phyloP scores from a whole-genome alignment of 2,329 filamentous ascomycete species.

The Colletotrichum liaoningense region DNA sequence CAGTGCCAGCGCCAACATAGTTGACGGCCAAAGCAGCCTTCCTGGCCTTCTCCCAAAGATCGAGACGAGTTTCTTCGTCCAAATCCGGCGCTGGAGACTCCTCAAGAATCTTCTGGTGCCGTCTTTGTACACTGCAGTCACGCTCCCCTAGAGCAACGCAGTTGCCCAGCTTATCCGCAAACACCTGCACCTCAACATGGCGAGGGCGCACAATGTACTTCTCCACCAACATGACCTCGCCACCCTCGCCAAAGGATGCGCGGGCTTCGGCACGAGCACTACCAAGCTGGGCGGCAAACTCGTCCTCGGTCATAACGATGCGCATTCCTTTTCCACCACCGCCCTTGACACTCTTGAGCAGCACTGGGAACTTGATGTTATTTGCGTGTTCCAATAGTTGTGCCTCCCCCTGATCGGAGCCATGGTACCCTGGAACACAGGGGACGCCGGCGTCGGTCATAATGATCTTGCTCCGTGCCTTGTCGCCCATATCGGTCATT shows the following conservation, averaged over 20 bases:
- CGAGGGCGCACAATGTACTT: slow-evolving; percentile 82
- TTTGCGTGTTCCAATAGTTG: slow-evolving; percentile 75
- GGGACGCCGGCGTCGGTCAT: slow-evolving; percentile 96
- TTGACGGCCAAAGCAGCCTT: slow-evolving; percentile 78
- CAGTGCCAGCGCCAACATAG: slow-evolving; percentile 91
- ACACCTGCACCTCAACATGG: slow-evolving; percentile 92
- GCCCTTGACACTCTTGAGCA: slow-evolving; percentile 83
- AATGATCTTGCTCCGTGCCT: slow-evolving; percentile 93
- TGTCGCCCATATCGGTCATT: slow-evolving; percentile 92
- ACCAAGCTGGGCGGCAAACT: slow-evolving; percentile 77
- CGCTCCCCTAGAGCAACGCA: slow-evolving; percentile 88
- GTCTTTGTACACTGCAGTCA: slow-evolving; percentile 87
- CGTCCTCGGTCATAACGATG: slow-evolving; percentile 74
- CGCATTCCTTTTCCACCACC: slow-evolving; percentile 89
- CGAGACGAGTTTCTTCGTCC: slow-evolving; percentile 66
- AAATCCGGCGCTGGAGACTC: slow-evolving; percentile 84
- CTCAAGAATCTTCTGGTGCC: slow-evolving; percentile 92
- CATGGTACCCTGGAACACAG: slow-evolving; percentile 97
- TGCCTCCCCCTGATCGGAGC: slow-evolving; percentile 78
- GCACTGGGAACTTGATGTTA: slow-evolving; percentile 75
- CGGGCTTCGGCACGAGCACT: slow-evolving; percentile 81
- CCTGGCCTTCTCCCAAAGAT: slow-evolving; percentile 75
- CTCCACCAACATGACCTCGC: slow-evolving; percentile 87
- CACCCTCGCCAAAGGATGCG: slow-evolving; percentile 82
- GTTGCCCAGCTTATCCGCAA: slow-evolving; percentile 83